Evolutionary conservation across 2,329 filamentous ascomycete species (phyloP), one percentile per base, ranked within the genome.

Genomic region (Corinectria fuckeliana): DNA sequence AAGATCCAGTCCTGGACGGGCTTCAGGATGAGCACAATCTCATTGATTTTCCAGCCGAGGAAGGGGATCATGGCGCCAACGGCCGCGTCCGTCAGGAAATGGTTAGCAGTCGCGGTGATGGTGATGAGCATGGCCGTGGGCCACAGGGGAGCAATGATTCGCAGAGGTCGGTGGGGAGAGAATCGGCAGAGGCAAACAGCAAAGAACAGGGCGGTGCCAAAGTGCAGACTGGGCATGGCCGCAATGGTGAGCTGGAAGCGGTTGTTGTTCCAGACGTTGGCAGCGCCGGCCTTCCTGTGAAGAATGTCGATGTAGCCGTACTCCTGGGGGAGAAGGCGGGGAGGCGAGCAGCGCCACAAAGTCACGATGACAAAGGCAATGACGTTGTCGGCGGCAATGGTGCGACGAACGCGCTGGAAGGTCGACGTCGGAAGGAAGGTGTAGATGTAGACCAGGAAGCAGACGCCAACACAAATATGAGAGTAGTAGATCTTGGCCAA

Each of bases 221-320:
- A 82, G 62, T 82, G 80, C 13, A 82, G 66, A 16, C 77, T 80
- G 1, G 80, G 80, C 80, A 82, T 82, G 23, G 80, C 80, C 0
- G 80, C 80, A 58, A 81, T 80, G 7, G 78, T 81, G 10, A 82
- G 67, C 63, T 80, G 78, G 56, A 79, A 81, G 18, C 72, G 72
- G 61, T 82, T 82, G 52, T 80, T 72, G 16, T 75, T 80, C 80
- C 79, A 81, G 1, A 68, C 69, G 36, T 67, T 75, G 8, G 62
- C 65, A 1, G 64, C 51, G 56, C 69, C 36, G 8, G 61, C 61
- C 39, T 68, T 71, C 47, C 69, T 63, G 47, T 81, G 80, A 6
- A 82, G 71, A 13, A 81, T 66, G 58, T 83, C 81, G 57, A 80
- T 61, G 65, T 80, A 83, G 20, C 81, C 81, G 14, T 81, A 81